Evolutionary conservation across 345 rosid species (phyloP).

Genomic region (Eucalyptus melliodora): DNA sequence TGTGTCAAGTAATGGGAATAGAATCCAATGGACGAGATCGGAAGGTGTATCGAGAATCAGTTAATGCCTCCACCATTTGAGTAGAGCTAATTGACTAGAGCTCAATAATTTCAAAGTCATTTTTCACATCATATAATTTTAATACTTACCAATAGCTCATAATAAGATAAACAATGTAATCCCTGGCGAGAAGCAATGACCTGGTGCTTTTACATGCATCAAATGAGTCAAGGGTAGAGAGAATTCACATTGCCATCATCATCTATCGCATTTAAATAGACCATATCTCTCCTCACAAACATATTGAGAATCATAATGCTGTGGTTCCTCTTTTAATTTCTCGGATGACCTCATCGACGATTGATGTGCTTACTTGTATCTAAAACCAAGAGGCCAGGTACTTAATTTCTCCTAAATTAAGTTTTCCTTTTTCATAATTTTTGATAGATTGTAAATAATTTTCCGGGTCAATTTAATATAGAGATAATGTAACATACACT

Average conservation of each 20-base stretch:
- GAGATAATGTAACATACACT: neutral
- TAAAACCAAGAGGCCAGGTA: too few relatives aligned
- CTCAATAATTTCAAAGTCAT: neutral
- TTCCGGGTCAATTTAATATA: neutral
- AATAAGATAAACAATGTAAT: neutral
- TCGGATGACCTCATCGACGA: too few relatives aligned
- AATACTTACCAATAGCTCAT: neutral
- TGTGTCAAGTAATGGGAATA: neutral
- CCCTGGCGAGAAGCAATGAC: neutral
- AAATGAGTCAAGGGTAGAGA: neutral
- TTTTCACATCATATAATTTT: neutral
- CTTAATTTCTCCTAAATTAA: too few relatives aligned
- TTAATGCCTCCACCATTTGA: neutral
- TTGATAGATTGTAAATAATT: too few relatives aligned
- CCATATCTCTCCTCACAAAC: neutral
- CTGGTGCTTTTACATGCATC: neutral
- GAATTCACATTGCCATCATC: neutral
- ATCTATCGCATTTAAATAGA: neutral
- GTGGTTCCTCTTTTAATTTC: neutral
- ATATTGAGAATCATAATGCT: neutral
- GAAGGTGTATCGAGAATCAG: neutral
- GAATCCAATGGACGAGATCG: neutral
- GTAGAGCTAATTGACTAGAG: neutral
- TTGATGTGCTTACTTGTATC: too few relatives aligned
- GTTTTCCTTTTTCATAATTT: too few relatives aligned